phyloP scores from a whole-genome alignment of 371 early-diverging fungal species.

The Apophysomyces elegans region DNA sequence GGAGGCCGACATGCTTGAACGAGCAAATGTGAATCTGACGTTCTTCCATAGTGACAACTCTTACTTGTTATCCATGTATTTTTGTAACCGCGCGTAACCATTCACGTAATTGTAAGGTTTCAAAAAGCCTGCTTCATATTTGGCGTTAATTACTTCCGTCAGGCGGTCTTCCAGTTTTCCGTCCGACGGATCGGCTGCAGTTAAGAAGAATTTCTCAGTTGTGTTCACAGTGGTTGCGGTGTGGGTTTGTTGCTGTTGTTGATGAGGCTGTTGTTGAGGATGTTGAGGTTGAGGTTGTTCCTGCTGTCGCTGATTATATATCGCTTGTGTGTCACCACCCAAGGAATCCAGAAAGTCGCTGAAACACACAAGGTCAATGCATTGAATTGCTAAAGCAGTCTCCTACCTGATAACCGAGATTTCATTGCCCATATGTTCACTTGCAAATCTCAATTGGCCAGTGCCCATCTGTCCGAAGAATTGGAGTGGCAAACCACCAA shows the following conservation, averaged over 20 bases:
- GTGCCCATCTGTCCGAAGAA: constrained; percentile 55
- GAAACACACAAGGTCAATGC: constrained; percentile 4
- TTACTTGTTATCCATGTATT: constrained; percentile 88
- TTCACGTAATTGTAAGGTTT: constrained; percentile 94
- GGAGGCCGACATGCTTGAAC: constrained; percentile 67
- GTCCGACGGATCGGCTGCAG: constrained; percentile 88
- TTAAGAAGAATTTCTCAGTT: constrained; percentile 86
- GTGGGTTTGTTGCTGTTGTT: constrained; percentile 16
- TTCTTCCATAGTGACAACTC: constrained; percentile 9
- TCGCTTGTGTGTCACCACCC: constrained; percentile 46
- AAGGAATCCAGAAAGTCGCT: constrained; percentile 73
- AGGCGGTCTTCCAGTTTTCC: constrained; percentile 81
- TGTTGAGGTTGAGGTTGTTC: constrained; percentile 17
- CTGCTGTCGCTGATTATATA: constrained; percentile 21
- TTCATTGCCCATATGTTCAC: constrained; percentile 82
- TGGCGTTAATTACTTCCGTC: constrained; percentile 88
- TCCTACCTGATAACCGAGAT: constrained; percentile 73
- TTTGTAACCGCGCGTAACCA: constrained; percentile 86
- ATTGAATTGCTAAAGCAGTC: neutral
- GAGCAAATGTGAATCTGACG: neutral
- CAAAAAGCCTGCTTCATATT: constrained; percentile 90
- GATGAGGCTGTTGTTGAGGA: constrained; percentile 20
- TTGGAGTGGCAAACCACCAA: constrained; percentile 46
- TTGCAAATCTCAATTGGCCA: constrained; percentile 74
- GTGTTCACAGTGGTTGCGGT: constrained; percentile 55